Evolutionary conservation across 1,284 basidiomycete genomes (phyloP).

Genomic region (Volvariella surrecta): DNA sequence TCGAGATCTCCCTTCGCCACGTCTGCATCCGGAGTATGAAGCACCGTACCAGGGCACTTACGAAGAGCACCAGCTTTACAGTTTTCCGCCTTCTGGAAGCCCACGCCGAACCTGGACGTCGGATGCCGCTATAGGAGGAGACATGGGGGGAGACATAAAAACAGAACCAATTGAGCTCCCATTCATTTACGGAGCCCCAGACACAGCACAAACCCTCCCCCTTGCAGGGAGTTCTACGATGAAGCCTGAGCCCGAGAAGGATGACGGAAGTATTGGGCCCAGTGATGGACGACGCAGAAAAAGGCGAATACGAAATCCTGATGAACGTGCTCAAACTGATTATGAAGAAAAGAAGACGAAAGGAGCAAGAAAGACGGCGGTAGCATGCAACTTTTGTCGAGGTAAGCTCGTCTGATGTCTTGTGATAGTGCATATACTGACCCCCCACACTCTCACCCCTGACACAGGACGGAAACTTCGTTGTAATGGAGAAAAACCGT

Average conservation of each 20-base stretch:
- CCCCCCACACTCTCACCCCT: neutral
- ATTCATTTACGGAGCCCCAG: neutral
- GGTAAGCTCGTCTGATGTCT: constrained; percentile 30
- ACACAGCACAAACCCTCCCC: neutral
- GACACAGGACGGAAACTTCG: constrained; percentile 57
- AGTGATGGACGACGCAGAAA: constrained; percentile 16
- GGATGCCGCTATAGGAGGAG: neutral
- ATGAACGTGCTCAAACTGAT: constrained; percentile 14
- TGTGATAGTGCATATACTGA: neutral
- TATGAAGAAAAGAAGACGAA: constrained; percentile 19
- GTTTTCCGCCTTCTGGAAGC: neutral
- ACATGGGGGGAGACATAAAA: neutral
- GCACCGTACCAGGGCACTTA: neutral
- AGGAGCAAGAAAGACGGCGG: constrained; percentile 38
- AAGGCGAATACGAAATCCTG: constrained; percentile 15
- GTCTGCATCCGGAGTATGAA: neutral
- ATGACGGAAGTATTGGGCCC: constrained; percentile 3
- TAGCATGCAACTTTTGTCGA: constrained; percentile 69
- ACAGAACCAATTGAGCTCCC: neutral
- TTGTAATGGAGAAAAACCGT: constrained; percentile 56
- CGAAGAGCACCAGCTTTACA: neutral
- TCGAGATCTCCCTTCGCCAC: neutral
- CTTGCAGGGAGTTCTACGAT: neutral
- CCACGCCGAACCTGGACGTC: neutral
- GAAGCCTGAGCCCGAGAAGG: neutral